Evolutionary conservation across 768 basidiomycete genomes (phyloP).

Genomic region (Agaricus sinodeliciosus): DNA sequence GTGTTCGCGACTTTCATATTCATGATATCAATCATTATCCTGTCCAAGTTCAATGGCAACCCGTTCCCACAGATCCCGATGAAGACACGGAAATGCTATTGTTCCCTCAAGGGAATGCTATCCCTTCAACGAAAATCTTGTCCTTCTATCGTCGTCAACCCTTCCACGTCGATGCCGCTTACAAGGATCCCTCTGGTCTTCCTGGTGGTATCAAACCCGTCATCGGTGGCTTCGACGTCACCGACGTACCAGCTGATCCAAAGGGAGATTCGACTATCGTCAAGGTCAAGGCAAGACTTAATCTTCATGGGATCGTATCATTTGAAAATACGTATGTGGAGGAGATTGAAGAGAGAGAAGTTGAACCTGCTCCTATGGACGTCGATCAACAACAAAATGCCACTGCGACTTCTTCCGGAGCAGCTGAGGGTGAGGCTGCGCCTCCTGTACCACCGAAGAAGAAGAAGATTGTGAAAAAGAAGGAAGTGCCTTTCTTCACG

Average conservation of each 20-base stretch:
- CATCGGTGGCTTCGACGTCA: constrained; percentile 77
- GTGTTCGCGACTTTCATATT: constrained; percentile 90
- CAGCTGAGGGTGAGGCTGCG: constrained; percentile 27
- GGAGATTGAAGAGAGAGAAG: constrained; percentile 71
- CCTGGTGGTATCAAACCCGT: constrained; percentile 83
- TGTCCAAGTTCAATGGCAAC: constrained; percentile 86
- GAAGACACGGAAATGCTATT: constrained; percentile 91
- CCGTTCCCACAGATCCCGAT: constrained; percentile 64
- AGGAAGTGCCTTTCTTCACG: constrained; percentile 68
- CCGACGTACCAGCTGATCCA: constrained; percentile 64
- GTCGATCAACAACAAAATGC: constrained; percentile 35
- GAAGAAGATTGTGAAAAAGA: constrained; percentile 82
- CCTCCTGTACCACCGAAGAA: constrained; percentile 58
- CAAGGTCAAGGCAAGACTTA: constrained; percentile 87
- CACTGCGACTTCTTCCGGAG: no score
- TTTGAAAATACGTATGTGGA: constrained; percentile 87
- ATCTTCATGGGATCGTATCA: constrained; percentile 78
- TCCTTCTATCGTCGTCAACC: constrained; percentile 87
- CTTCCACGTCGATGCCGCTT: constrained; percentile 85
- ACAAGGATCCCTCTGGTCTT: constrained; percentile 64
- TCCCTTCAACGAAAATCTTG: constrained; percentile 93
- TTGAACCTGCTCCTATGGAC: constrained; percentile 59
- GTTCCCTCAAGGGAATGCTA: constrained; percentile 76
- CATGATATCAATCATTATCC: constrained; percentile 84
- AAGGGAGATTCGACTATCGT: constrained; percentile 74